Base-by-base conservation (phyloP, 2,329 filamentous ascomycete species). In the Fusarium anthophilum region DNA sequence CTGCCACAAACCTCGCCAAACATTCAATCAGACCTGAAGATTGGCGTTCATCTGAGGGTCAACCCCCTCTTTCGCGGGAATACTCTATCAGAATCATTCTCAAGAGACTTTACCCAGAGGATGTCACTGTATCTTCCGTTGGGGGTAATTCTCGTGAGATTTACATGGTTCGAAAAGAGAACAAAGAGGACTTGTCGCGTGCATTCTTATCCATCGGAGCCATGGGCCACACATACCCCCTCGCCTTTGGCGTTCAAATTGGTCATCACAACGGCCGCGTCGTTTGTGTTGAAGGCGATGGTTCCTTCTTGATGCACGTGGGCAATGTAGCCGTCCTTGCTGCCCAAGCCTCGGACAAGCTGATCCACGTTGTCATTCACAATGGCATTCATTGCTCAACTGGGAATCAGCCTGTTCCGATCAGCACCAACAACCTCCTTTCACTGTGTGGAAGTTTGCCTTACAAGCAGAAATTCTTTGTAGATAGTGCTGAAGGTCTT, bases 391-490 rank as follows among this genome's bases (percentile, higher is more conserved):
- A 57, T 4, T 56, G 35, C 8, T 62, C 58, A 12, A 62, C 50
- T 11, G 58, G 58, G 6, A 43, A 62, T 6, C 48, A 62, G 12
- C 50, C 50, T 9, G 22, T 56, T n/a, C 58, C 58, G 7, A 57
- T 57, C 20, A 44, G 24, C 24, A 62, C 58, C 13, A 43, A 22
- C 9, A 48, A 66, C 58, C 37, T 66, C 14, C 59, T 66, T 15
- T 38, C 63, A 1, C 26, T 66, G 14, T 61, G 50, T 32, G 58
- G 58, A 28, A 66, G 63, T 24, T 48, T 66, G 32, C 58, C 58
- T 30, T 66, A 56, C 28, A 66, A 66, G 50, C 63, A 66, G 32
- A 66, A 63, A 22, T 63, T 63, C 63, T 66, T 66, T 15, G 63
- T 63, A 30, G 58, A 66, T 28, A 66, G 50, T 37, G 48, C 63